Evolutionary conservation across 2,329 filamentous ascomycete genomes (phyloP), one percentile per base, ranked within the genome.

Genomic region (Xylaria sp.): DNA sequence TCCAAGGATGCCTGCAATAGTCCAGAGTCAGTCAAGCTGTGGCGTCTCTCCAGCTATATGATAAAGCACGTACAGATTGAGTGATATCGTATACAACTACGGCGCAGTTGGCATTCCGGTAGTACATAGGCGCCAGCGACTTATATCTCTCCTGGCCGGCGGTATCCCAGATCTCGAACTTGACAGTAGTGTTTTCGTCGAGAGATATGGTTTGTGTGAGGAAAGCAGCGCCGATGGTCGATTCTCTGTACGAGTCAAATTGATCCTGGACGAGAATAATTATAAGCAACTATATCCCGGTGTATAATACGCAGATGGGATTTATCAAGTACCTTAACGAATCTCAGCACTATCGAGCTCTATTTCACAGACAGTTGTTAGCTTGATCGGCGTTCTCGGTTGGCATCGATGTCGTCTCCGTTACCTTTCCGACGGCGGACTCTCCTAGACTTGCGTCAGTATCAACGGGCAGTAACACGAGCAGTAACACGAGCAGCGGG

Each of bases 91-190:
- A 99, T 74, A 99, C 96, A 58, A 99, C 95, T 38, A 99, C 95
- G 67, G 97, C 96, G 84, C 96, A 98, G 88, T 99, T 98, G 76
- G 97, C 97, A 81, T 99, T 99, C 77, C 97, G 88, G 85, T 99
- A 99, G 87, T 99, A 99, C 96, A 99, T 99, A 77, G 96, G 96
- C 40, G 96, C 96, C 74, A 99, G 87, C 13, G 96, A 98, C 87
- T 98, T 98, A 88, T 98, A 99, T 79, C 97, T 90, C 84, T 99
- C 96, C 84, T 99, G 96, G 72, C 96, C 96, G 72, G 96, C 96
- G 10, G 96, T 99, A 83, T 97, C 94, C 94, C 96, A 99, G 80
- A 99, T 99, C 84, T 99, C 96, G 79, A 99, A 99, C 86, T 99
- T 99, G 83, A 99, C 95, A 65, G 96, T 99, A 68, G 96, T 98